phyloP scores from a whole-genome alignment of 2,329 filamentous ascomycete species.

The Drechmeria coniospora region DNA sequence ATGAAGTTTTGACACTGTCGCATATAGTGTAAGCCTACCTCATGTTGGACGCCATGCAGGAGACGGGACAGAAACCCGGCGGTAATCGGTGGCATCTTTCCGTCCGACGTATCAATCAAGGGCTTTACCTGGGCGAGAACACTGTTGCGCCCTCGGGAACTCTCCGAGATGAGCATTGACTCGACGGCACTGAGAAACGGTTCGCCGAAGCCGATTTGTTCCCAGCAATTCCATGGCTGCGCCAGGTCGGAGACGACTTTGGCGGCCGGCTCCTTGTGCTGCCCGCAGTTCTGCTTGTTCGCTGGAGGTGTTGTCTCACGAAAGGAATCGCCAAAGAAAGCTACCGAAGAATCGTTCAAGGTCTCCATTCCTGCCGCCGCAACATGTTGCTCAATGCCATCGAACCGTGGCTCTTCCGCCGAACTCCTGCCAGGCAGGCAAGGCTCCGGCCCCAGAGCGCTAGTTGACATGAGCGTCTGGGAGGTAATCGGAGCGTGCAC shows the following conservation, averaged over 20 bases:
- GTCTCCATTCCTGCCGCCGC: constrained; percentile 10
- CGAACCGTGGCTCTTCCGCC: too few relatives aligned
- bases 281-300: constrained; percentile 12
- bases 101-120: constrained; percentile 7
- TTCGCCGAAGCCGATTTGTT: constrained; percentile 11
- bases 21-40: too few relatives aligned
- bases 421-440: too few relatives aligned
- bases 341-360: constrained; percentile 12
- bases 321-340: constrained; percentile 11
- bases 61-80: constrained; percentile 6
- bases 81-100: constrained; percentile 1
- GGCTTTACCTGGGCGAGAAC: constrained; percentile 6
- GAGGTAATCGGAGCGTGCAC: too few relatives aligned
- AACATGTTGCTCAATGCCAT: constrained; percentile 9
- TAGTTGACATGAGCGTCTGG: too few relatives aligned
- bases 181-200: constrained; percentile 12
- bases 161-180: constrained; percentile 8
- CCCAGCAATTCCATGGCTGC: constrained; percentile 9
- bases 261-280: constrained; percentile 11
- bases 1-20: too few relatives aligned
- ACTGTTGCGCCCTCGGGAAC: neutral
- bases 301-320: constrained; percentile 8
- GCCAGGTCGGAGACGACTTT: constrained; percentile 9
- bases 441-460: too few relatives aligned
- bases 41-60: constrained; percentile 9